Conservation (phyloP, 2,329 filamentous ascomycete species). For the Trichoderma harzianum region DNA sequence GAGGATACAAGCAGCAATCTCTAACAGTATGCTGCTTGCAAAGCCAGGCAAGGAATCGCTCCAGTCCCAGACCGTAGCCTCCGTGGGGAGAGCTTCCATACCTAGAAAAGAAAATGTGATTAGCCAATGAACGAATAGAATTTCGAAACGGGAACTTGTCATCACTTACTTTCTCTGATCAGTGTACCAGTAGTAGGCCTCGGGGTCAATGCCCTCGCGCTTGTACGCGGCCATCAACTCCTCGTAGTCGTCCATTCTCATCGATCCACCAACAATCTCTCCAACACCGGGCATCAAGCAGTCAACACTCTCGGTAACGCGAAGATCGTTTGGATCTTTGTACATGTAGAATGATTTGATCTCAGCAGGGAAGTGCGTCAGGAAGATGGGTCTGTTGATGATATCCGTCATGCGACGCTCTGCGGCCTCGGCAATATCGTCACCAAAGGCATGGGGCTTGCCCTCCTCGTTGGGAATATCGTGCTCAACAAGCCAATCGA, state of each 20-base stretch:
- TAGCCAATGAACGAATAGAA: neutral
- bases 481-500: constrained; percentile 87
- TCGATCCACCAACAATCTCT: constrained; percentile 93
- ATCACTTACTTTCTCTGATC: constrained; percentile 76
- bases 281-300: constrained; percentile 85
- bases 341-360: constrained; percentile 99
- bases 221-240: constrained; percentile 87
- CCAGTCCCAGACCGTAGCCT: constrained; percentile 77
- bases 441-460: constrained; percentile 84
- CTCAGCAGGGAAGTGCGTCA: constrained; percentile 94
- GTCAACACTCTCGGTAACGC: constrained; percentile 92
- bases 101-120: constrained; percentile 11
- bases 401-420: constrained; percentile 96
- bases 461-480: constrained; percentile 92
- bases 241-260: constrained; percentile 91
- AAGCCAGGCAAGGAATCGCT: constrained; percentile 56
- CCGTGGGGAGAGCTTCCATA: constrained; percentile 91
- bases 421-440: constrained; percentile 96
- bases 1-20: constrained; percentile 69
- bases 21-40: constrained; percentile 61
- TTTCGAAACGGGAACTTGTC: neutral
- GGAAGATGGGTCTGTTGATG: constrained; percentile 91
- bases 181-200: constrained; percentile 96
- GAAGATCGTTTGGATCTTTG: constrained; percentile 71
- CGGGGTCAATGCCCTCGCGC: constrained; percentile 78